A percentile compares a stretch with the other conserved stretches of the same genome.
Conservation (phyloP, 108 stramenopile species). For the Skeletonema potamos region DNA sequence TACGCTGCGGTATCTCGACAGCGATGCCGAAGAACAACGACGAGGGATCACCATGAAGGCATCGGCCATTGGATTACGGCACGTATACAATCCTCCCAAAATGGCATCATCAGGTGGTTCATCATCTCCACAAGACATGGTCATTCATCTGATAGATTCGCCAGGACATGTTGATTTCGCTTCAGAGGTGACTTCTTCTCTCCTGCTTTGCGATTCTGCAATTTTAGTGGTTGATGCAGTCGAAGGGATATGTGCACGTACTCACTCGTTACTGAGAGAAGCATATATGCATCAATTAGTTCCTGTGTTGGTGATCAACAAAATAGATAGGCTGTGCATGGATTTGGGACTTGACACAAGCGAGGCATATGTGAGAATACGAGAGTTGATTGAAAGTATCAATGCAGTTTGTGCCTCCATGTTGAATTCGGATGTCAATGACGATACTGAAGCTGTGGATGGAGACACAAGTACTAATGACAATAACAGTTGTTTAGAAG, state of each 20-base stretch:
- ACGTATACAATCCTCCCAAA: conserved; percentile 44
- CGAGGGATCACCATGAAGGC: conserved; percentile 98
- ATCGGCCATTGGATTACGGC: conserved; percentile 87
- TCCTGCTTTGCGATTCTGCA: conserved; percentile 92
- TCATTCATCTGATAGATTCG: conserved; percentile 94
- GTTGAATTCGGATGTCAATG: conserved; percentile 49
- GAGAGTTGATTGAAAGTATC: conserved; percentile 88
- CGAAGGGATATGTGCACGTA: conserved; percentile 94
- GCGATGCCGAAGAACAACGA: conserved; percentile 90
- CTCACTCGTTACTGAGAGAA: conserved; percentile 94
- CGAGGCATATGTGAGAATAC: conserved; percentile 92
- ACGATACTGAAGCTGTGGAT: conserved; percentile 32
- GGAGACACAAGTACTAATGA: background rate
- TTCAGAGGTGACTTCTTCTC: conserved; percentile 91
- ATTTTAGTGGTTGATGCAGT: conserved; percentile 96
- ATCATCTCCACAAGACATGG: conserved; percentile 45
- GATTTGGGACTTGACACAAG: conserved; percentile 73
- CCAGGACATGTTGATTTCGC: conserved; percentile 99
- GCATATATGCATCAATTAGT: conserved; percentile 87
- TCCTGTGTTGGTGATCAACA: conserved; percentile 93
- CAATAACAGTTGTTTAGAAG: conserved; percentile 12
- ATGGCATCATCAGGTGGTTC: background rate
- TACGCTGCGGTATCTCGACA: conserved; percentile 84
- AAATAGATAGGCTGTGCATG: conserved; percentile 87
- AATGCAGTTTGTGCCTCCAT: conserved; percentile 89